These are phyloP conservation scores for Golovinomyces cichoracearum DNA, from an alignment of 2,329 filamentous ascomycete species.

Conservation along the genomic window DNA sequence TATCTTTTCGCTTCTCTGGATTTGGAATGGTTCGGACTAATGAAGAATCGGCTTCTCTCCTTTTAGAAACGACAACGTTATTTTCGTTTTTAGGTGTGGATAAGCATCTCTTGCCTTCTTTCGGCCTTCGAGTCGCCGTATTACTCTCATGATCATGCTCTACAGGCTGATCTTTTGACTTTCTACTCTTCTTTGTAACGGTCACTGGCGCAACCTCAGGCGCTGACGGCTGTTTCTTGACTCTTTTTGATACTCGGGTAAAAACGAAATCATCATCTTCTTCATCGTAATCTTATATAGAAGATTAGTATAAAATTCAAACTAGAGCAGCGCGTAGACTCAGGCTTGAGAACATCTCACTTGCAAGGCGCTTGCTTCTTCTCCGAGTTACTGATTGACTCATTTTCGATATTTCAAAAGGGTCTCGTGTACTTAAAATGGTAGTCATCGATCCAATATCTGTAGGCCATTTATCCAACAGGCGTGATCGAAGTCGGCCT, in stretches of 20 bases:
- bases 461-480: conserved; percentile 9
- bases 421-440: conserved; percentile 35
- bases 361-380: conserved; percentile 34
- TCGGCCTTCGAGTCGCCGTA: conserved; percentile 19
- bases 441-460: conserved; percentile 37
- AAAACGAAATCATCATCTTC: conserved; percentile 57
- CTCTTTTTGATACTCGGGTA: conserved; percentile 38
- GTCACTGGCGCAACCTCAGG: conserved; percentile 19
- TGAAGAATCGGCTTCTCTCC: conserved; percentile 19
- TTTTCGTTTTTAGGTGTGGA: conserved; percentile 14
- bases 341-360: conserved; percentile 20
- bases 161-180: conserved; percentile 14
- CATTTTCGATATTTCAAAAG: conserved; percentile 44
- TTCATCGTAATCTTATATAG: conserved; percentile 34
- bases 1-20: conserved; percentile 1
- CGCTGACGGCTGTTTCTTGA: conserved; percentile 28
- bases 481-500: conserved; percentile 4
- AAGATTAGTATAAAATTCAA: background rate
- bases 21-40: conserved; percentile 17
- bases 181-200: conserved; percentile 14
- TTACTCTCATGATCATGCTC: background rate
- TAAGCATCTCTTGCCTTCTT: conserved; percentile 14
- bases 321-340: conserved; percentile 1
- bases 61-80: conserved; percentile 18
- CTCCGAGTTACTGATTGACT: conserved; percentile 30